A percentile compares a stretch with the other conserved stretches of the same genome.
Conservation (phyloP, 2,329 filamentous ascomycete species). For the Xylaria multiplex region DNA sequence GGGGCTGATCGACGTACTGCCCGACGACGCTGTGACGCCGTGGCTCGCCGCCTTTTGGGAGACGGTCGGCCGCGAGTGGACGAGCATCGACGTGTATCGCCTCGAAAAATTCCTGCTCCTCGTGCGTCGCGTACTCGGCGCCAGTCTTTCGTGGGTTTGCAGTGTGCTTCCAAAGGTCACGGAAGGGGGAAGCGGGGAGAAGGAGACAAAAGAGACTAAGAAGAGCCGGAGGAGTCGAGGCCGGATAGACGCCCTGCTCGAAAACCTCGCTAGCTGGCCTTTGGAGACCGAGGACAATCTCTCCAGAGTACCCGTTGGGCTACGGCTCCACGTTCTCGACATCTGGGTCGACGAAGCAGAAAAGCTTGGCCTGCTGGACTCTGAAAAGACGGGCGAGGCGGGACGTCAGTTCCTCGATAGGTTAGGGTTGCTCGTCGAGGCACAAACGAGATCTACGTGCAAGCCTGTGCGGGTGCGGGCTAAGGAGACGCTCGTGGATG, state of each 20-base stretch:
- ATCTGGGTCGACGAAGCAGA: slow-evolving; percentile 92
- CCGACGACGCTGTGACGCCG: slow-evolving; percentile 53
- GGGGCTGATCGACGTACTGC: slow-evolving; percentile 70
- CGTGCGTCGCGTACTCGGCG: slow-evolving; percentile 79
- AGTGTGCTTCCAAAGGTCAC: slow-evolving; percentile 20
- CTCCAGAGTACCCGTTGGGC: slow-evolving; percentile 77
- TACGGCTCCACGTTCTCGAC: slow-evolving; percentile 88
- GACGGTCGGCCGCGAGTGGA: slow-evolving; percentile 75
- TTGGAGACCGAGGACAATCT: slow-evolving; percentile 55
- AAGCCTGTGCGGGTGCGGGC: slow-evolving; percentile 78
- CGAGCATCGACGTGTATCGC: slow-evolving; percentile 75
- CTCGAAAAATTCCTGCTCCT: slow-evolving; percentile 95
- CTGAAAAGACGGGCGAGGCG: slow-evolving; percentile 55
- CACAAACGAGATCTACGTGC: slow-evolving; percentile 67
- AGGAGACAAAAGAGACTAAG: slow-evolving; percentile 31
- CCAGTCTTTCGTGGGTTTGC: slow-evolving; percentile 67
- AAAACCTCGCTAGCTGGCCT: slow-evolving; percentile 58
- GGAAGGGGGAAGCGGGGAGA: slow-evolving; percentile 49
- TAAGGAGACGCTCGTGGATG: slow-evolving; percentile 76
- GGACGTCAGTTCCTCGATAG: slow-evolving; percentile 61
- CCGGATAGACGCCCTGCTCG: slow-evolving; percentile 50
- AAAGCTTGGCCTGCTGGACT: slow-evolving; percentile 66
- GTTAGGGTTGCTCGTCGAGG: slow-evolving; percentile 66
- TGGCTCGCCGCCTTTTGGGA: slow-evolving; percentile 76
- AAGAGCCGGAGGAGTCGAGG: slow-evolving; percentile 36